These are phyloP conservation scores for Pleurozium schreberi DNA, from an alignment of 225 moss, liverwort and hornwort genomes.

Conservation along the genomic window DNA sequence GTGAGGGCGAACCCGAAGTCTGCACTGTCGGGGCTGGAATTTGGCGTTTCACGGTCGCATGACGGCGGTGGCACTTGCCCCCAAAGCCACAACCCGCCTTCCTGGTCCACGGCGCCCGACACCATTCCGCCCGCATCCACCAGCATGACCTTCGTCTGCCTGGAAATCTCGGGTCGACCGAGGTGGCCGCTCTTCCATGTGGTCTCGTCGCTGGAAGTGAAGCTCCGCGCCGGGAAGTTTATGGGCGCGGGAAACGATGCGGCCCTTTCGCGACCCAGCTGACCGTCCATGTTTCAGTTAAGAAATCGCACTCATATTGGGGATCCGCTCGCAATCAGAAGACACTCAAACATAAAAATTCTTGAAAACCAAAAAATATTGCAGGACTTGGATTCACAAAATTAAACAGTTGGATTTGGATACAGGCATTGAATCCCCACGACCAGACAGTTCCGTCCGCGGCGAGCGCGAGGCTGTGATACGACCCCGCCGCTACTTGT, in stretches of 20 bases:
- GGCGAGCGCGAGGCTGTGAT: conserved; percentile 52
- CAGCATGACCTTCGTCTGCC: conserved; percentile 26
- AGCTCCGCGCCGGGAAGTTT: conserved; percentile 17
- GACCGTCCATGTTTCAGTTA: conserved; percentile 55
- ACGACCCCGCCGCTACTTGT: conserved; percentile 45
- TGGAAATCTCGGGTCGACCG: neutral
- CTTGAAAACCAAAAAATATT: neutral
- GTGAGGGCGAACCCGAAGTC: neutral
- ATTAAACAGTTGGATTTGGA: conserved; percentile 1
- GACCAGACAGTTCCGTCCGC: conserved; percentile 48
- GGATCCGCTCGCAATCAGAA: neutral
- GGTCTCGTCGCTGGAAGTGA: conserved; percentile 15
- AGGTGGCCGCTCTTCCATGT: conserved; percentile 7
- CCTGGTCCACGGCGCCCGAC: conserved; percentile 24
- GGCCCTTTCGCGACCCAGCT: conserved; percentile 51
- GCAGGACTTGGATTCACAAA: neutral
- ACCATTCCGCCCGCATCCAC: conserved; percentile 36
- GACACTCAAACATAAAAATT: neutral
- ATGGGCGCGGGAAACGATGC: conserved; percentile 42
- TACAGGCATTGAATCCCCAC: conserved; percentile 68
- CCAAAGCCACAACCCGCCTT: conserved; percentile 35
- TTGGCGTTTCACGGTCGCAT: conserved; percentile 2
- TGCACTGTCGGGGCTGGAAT: conserved; percentile 8
- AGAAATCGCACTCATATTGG: conserved; percentile 7
- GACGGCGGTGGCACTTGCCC: conserved; percentile 32